phyloP scores from a whole-genome alignment of 108 stramenopile species.

The Fistulifera pelliculosa region DNA sequence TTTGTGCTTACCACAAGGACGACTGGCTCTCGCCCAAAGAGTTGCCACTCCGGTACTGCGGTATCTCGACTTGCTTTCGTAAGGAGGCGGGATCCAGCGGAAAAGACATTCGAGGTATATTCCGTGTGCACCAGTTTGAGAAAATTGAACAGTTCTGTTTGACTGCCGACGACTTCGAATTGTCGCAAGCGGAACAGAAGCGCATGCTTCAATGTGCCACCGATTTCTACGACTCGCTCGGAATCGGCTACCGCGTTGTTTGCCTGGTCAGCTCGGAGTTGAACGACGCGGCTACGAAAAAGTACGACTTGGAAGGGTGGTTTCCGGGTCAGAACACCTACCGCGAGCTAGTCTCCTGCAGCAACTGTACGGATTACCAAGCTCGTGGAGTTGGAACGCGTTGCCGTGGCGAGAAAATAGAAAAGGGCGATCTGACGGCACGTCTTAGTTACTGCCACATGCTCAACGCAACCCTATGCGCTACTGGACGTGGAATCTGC shows the following conservation, averaged over 20 bases:
- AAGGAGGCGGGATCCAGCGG: conserved; percentile 99
- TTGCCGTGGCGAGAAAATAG: conserved; percentile 79
- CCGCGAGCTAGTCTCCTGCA: conserved; percentile 96
- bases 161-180: conserved; percentile 89
- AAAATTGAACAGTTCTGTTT: conserved; percentile 99
- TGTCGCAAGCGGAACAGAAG: conserved; percentile 83
- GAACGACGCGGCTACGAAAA: conserved; percentile 98
- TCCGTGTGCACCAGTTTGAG: conserved; percentile 99
- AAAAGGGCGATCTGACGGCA: conserved; percentile 60
- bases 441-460: conserved; percentile 90
- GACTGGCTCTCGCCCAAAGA: conserved; percentile 87
- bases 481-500: conserved; percentile 97
- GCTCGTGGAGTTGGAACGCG: conserved; percentile 92
- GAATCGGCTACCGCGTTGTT: conserved; percentile 94
- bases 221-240: conserved; percentile 94
- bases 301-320: conserved; percentile 98
- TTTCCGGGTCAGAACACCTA: conserved; percentile 97
- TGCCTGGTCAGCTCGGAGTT: conserved; percentile 94
- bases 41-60: conserved; percentile 87
- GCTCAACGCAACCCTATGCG: conserved; percentile 96
- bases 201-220: conserved; percentile 86
- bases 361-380: conserved; percentile 99
- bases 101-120: conserved; percentile 98
- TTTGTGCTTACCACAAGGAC: conserved; percentile 97
- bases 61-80: conserved; percentile 98